A percentile compares a stretch with the other conserved stretches of the same genome.
Conservation (phyloP, 306 rosid species). For the Biancaea sappan region DNA sequence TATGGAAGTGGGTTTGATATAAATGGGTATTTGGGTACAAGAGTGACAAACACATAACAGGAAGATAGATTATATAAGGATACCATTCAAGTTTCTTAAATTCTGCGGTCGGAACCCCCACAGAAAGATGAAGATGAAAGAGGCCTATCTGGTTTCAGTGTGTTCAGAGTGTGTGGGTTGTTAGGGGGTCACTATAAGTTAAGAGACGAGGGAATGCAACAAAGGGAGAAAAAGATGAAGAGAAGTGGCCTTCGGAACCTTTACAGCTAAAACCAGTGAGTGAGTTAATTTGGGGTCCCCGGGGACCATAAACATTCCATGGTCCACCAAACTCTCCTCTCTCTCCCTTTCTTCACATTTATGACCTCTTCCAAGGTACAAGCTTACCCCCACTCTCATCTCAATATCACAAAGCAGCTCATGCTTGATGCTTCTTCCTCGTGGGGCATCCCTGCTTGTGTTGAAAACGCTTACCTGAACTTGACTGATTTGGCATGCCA, state of each 20-base stretch:
- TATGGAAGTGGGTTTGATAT: neutral
- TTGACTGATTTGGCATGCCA: constrained; percentile 18
- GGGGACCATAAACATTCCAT: constrained; percentile 25
- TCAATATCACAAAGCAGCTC: constrained; percentile 3
- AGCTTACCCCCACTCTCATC: neutral
- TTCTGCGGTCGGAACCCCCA: neutral
- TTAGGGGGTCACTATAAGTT: neutral
- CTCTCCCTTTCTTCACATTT: neutral
- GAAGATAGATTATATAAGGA: neutral
- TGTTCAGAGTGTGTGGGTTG: constrained; percentile 13
- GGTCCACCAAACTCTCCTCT: constrained; percentile 21
- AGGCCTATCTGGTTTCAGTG: constrained; percentile 25
- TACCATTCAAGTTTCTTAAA: neutral
- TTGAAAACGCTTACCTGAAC: neutral
- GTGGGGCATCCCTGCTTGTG: constrained; percentile 11
- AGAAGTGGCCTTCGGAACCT: constrained; percentile 28
- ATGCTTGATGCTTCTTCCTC: neutral
- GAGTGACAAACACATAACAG: neutral
- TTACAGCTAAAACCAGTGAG: constrained; percentile 35
- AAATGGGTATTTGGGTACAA: neutral
- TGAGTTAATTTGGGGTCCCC: neutral
- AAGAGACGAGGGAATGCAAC: constrained; percentile 22
- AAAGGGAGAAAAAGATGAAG: constrained; percentile 22
- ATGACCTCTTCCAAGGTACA: neutral
- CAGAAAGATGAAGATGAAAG: neutral